Evolutionary conservation across 2,329 filamentous ascomycete species (phyloP).

Genomic region (Pezicula radicicola): DNA sequence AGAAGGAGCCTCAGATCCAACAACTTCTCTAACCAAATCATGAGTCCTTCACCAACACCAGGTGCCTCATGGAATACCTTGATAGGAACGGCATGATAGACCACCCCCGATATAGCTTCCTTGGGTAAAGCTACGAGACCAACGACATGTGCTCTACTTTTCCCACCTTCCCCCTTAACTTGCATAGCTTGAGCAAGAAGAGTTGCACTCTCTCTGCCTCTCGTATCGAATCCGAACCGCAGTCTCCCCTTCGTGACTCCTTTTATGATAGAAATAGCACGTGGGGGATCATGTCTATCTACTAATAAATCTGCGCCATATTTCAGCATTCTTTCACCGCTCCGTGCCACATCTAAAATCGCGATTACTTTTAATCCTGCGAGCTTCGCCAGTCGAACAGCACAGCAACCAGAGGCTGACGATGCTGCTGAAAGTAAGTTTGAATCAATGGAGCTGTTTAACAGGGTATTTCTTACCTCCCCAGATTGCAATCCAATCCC

Average conservation of each 20-base stretch:
- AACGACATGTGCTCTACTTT: conserved; percentile 52
- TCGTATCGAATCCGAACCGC: conserved; percentile 67
- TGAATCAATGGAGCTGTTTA: background rate
- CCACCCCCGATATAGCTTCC: conserved; percentile 16
- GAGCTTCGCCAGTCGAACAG: conserved; percentile 65
- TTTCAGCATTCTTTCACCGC: conserved; percentile 55
- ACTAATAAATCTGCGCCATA: conserved; percentile 60
- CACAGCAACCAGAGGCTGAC: conserved; percentile 65
- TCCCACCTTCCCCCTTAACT: conserved; percentile 5
- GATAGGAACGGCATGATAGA: conserved; percentile 55
- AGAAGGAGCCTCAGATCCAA: conserved; percentile 49
- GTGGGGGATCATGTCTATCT: conserved; percentile 61
- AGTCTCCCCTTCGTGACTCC: conserved; percentile 54
- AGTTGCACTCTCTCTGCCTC: conserved; percentile 60
- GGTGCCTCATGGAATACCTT: conserved; percentile 72
- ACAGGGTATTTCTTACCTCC: conserved; percentile 47
- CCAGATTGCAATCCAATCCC: conserved; percentile 74
- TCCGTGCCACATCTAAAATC: conserved; percentile 64
- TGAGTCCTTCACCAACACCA: conserved; percentile 58
- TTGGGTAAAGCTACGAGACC: conserved; percentile 69
- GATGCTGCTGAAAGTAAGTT: conserved; percentile 41
- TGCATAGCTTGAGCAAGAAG: conserved; percentile 37
- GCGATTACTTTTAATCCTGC: conserved; percentile 63
- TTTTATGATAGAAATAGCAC: conserved; percentile 64
- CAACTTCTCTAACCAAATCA: conserved; percentile 66